A percentile compares a stretch with the other conserved stretches of the same genome.
phyloP scores from a whole-genome alignment of 2,329 filamentous ascomycete species.

The Aureobasidium leucospermi region DNA sequence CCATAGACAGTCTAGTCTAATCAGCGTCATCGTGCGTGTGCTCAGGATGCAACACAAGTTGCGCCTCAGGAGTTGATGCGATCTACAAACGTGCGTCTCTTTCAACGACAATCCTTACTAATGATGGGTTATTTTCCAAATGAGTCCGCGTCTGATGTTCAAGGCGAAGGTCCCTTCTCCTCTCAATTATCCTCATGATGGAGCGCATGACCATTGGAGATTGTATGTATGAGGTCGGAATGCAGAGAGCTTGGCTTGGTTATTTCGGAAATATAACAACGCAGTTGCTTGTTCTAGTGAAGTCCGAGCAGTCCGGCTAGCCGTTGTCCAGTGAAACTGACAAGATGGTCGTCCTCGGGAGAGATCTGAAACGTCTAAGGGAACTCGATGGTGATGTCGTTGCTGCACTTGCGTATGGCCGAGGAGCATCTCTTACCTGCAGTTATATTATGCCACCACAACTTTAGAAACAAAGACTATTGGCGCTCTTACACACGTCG shows the following conservation, averaged over 20 bases:
- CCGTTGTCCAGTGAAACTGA: not conserved
- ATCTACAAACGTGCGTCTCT: not conserved
- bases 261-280: not conserved
- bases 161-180: not conserved
- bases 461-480: not conserved
- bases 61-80: not conserved
- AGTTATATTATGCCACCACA: not conserved
- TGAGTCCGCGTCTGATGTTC: not conserved
- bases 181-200: not conserved
- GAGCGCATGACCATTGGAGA: conserved; percentile 4
- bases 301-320: not conserved
- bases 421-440: not conserved
- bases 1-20: not conserved
- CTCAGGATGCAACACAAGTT: conserved; percentile 3
- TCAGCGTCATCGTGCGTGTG: conserved; percentile 2
- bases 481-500: not conserved
- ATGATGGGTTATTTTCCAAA: not conserved
- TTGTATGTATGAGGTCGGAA: not conserved
- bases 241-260: conserved; percentile 3
- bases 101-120: not conserved
- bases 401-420: not conserved
- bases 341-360: not conserved
- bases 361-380: not conserved
- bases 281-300: not conserved
- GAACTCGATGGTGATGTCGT: not conserved